These are phyloP conservation scores for Metschnikowia arizonensis DNA, from an alignment of 805 yeast genomes.

Conservation along the genomic window DNA sequence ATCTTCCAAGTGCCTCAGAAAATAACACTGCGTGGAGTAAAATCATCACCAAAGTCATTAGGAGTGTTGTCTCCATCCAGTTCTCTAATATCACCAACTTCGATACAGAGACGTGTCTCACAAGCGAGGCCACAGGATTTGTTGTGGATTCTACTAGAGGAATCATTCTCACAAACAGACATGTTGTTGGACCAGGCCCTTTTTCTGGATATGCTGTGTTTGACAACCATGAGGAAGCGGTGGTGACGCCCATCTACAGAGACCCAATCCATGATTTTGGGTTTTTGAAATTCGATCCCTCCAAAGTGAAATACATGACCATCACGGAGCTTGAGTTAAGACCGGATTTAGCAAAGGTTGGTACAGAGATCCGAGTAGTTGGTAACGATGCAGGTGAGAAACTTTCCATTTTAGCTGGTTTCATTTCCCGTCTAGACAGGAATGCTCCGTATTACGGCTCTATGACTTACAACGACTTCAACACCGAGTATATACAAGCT, in stretches of 20 bases:
- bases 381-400: conserved; percentile 98
- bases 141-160: conserved; percentile 83
- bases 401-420: conserved; percentile 81
- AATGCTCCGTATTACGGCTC: conserved; percentile 93
- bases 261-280: conserved; percentile 97
- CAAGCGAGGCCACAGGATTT: conserved; percentile 93
- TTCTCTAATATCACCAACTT: conserved; percentile 83
- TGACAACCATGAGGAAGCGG: conserved; percentile 92
- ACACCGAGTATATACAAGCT: conserved; percentile 91
- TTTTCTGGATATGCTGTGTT: conserved; percentile 88
- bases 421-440: conserved; percentile 79
- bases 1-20: conserved; percentile 15
- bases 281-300: conserved; percentile 73
- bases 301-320: conserved; percentile 65
- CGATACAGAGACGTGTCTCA: conserved; percentile 77
- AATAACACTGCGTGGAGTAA: conserved; percentile 56
- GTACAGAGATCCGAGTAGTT: conserved; percentile 87
- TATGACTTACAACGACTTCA: conserved; percentile 84
- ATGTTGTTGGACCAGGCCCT: conserved; percentile 95
- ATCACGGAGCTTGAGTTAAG: conserved; percentile 61
- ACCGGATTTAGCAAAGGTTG: conserved; percentile 87
- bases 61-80: conserved; percentile 83
- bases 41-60: conserved; percentile 77
- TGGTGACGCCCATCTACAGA: conserved; percentile 78
- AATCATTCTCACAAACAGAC: conserved; percentile 84